Percentiles rank a stretch among this genome's conserved stretches.
phyloP scores from a whole-genome alignment of 2,329 filamentous ascomycete species.

The Beauveria rudraprayagi region DNA sequence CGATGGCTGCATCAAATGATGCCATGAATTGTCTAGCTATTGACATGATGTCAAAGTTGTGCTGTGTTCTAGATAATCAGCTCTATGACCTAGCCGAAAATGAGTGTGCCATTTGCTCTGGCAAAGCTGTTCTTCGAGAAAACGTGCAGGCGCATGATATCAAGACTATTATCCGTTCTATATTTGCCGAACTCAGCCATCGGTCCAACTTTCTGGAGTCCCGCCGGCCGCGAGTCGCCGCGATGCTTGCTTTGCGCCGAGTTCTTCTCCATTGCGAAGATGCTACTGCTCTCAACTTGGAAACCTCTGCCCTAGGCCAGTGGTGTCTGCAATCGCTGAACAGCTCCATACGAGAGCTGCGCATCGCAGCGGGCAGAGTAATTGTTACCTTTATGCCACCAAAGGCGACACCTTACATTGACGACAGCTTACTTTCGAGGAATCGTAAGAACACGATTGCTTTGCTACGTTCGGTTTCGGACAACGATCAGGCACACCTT shows the following conservation, averaged over 20 bases:
- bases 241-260: conserved; percentile 63
- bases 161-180: conserved; percentile 32
- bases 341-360: conserved; percentile 77
- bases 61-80: neutral
- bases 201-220: conserved; percentile 41
- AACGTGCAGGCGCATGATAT: neutral
- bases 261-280: conserved; percentile 60
- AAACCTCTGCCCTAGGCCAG: conserved; percentile 60
- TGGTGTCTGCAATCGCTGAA: conserved; percentile 76
- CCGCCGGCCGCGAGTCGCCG: conserved; percentile 56
- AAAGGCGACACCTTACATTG: conserved; percentile 14
- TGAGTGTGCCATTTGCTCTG: conserved; percentile 1
- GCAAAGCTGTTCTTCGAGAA: neutral
- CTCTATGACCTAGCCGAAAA: neutral
- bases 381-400: conserved; percentile 55
- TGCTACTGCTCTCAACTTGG: conserved; percentile 54
- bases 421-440: conserved; percentile 20
- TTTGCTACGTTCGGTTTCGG: conserved; percentile 63
- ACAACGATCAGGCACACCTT: conserved; percentile 56
- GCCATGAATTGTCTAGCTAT: conserved; percentile 3
- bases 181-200: conserved; percentile 40
- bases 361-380: conserved; percentile 67
- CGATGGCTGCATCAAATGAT: neutral
- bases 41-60: conserved; percentile 6
- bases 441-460: conserved; percentile 62